Evolutionary conservation across 2,329 filamentous ascomycete species (phyloP), one percentile per base, ranked within the genome.

Genomic region (Fusarium camptoceras): DNA sequence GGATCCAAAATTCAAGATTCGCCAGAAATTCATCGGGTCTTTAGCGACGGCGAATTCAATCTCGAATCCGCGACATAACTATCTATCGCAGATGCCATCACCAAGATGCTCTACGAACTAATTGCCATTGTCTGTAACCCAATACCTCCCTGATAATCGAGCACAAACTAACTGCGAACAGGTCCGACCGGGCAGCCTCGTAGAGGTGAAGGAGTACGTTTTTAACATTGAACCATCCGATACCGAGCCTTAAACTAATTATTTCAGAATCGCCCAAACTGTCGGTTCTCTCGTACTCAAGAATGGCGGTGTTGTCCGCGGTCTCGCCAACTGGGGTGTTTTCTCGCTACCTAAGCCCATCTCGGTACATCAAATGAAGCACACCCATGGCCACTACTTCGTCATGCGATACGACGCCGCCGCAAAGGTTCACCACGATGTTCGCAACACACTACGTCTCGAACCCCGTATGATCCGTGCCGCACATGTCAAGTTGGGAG

Each of bases 381-480:
- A 98, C 86, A 88, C 88, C 71, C 88, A 90, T 73, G 96, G 96
- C 58, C 94, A 98, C 84, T 97, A 99, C 87, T 99, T 99, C 81
- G 92, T 97, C 77, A 93, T 99, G 92, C 93, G 96, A 75, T 99
- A 97, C 85, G 96, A 99, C 80, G 84, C 91, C 59, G 92, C 90
- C 64, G 83, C 90, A 10, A 81, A 84, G 53, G 91, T 92, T 10
- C 95, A 98, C 81, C 84, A 92, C 71, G 85, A 89, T 44, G 87
- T 99, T 42, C 87, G 91, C 66, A 87, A 86, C 65, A 95, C 92
- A 20, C 86, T 99, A 72, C 87, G 89, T 53, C 85, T 97, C 73
- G 96, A 99, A 82, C 95, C 96, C 42, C 87, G 96, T 60, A 92
- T 98, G 89, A 92, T 99, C 69, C 89, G 94, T 63, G 91, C 94